Base-by-base conservation (phyloP, 352 stramenopile species). In the Phytophthora meadii region DNA sequence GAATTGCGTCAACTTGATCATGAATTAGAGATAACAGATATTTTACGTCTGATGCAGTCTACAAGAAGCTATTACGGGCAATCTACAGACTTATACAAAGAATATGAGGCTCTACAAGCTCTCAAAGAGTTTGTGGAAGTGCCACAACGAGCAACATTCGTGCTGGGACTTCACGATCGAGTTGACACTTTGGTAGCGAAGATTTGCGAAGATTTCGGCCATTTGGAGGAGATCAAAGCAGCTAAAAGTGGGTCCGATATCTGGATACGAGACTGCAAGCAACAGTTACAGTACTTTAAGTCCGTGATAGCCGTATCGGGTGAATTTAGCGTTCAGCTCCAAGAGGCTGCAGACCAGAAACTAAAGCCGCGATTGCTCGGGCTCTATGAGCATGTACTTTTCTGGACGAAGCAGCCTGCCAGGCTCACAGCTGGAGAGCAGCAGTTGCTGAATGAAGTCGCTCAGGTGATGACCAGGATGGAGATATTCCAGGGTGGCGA, bases 71-170 rank as follows among this genome's bases (percentile, higher is more conserved):
- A 5, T 17, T 27, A 2, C 1, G 28, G 22, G 14, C 5, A 24
- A 44, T 50, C 30, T 22, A 36, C 30, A 14, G 30, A 14, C 1
- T 1, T 36, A 36, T 36, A 14, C 30, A 36, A 14, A 2, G 8
- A 36, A 36, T 36, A 14, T 4, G 9, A 36, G 30, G 3, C 9
- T 2, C 9, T 36, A 14, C 2, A 36, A 14, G 28, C 25, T 1
- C 50, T 66, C 36, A 28, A 44, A 37, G 63, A 67, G 55, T 58
- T 66, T 39, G 25, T 66, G 27, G 27, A 61, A 57, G 52, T 68
- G 48, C 55, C 62, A n/a, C 62, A 66, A 61, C 62, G 62, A 0
- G 55, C 47, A 27, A 71, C 54, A 40, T 71, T 71, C 41, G 56
- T 66, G 25, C 36, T 71, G 22, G 56, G 49, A 45, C 49, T 71